Evolutionary conservation across 345 rosid species (phyloP).

Genomic region (Salix brachista): DNA sequence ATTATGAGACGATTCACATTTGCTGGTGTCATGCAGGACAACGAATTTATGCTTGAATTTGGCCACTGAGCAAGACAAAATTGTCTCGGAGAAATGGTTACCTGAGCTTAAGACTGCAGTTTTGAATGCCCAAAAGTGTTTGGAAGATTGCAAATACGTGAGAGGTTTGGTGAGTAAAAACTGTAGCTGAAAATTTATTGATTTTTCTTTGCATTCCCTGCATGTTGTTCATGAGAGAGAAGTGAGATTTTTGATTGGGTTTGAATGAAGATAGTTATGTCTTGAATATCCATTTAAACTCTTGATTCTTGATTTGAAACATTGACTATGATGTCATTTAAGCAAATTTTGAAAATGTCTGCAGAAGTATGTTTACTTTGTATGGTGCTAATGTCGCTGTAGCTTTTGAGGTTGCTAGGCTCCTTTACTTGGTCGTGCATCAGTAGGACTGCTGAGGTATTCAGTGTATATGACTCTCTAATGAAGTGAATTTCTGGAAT

Average conservation of each 20-base stretch:
- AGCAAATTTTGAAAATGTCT: not conserved
- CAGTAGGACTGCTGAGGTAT: not conserved
- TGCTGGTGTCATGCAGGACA: slow-evolving; percentile 44
- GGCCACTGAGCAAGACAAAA: slow-evolving; percentile 83
- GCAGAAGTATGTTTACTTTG: not conserved
- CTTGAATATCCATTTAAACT: not conserved
- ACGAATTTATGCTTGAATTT: slow-evolving; percentile 69
- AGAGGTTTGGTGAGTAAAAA: slow-evolving; percentile 71
- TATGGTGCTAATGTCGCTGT: not conserved
- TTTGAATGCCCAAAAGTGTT: slow-evolving; percentile 63
- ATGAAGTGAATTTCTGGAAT: not conserved
- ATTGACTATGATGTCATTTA: not conserved
- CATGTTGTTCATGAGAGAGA: not conserved
- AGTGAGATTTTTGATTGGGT: not conserved
- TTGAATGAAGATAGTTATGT: not conserved
- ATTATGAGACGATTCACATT: not conserved
- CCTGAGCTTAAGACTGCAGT: slow-evolving; percentile 76
- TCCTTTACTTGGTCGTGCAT: not conserved
- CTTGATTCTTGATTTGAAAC: not conserved
- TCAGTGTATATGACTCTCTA: not conserved
- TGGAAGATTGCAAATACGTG: slow-evolving; percentile 73
- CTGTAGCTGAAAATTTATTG: not conserved
- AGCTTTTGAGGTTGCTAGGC: not conserved
- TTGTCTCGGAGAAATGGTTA: slow-evolving; percentile 70
- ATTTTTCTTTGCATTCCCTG: not conserved